phyloP scores from a whole-genome alignment of 768 basidiomycete species.

The Termitomyces sp. region DNA sequence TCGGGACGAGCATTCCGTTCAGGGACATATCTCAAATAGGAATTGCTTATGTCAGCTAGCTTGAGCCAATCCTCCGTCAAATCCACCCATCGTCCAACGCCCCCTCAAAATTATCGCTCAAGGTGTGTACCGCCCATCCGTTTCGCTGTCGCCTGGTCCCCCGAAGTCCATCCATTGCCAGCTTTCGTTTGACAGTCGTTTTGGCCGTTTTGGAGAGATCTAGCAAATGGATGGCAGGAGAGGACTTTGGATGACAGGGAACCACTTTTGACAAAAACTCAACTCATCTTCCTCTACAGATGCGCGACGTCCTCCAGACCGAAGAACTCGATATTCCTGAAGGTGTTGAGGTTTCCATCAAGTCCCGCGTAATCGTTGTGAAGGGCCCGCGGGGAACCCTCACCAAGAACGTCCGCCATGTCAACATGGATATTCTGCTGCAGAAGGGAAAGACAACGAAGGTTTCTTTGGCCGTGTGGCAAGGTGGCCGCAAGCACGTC shows the following conservation, averaged over 20 bases:
- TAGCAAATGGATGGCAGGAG: slow-evolving; percentile 16
- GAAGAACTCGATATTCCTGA: slow-evolving; percentile 91
- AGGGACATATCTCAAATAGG: slow-evolving; percentile 4
- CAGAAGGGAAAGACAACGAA: slow-evolving; percentile 75
- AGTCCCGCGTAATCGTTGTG: slow-evolving; percentile 89
- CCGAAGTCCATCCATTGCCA: slow-evolving; percentile 7
- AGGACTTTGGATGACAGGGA: slow-evolving; percentile 31
- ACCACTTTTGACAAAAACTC: slow-evolving; percentile 30
- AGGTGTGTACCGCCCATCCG: slow-evolving; percentile 31
- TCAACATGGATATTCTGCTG: slow-evolving; percentile 90
- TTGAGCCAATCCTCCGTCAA: slow-evolving; percentile 15
- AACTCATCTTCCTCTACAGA: slow-evolving; percentile 46
- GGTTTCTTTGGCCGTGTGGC: slow-evolving; percentile 94
- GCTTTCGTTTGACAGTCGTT: slow-evolving; percentile 20
- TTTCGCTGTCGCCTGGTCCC: slow-evolving; percentile 13
- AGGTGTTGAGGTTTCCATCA: slow-evolving; percentile 81
- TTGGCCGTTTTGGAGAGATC: slow-evolving; percentile 13
- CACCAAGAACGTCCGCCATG: slow-evolving; percentile 88
- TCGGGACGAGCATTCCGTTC: background rate
- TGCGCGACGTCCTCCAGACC: slow-evolving; percentile 90
- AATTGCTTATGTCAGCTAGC: slow-evolving; percentile 33
- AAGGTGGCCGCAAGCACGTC: slow-evolving; percentile 96
- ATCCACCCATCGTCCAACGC: slow-evolving; percentile 25
- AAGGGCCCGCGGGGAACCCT: slow-evolving; percentile 91
- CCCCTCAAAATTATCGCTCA: slow-evolving; percentile 34